Evolutionary conservation across 164 flowering plant species (phyloP).

Genomic region (Stephania japonica): DNA sequence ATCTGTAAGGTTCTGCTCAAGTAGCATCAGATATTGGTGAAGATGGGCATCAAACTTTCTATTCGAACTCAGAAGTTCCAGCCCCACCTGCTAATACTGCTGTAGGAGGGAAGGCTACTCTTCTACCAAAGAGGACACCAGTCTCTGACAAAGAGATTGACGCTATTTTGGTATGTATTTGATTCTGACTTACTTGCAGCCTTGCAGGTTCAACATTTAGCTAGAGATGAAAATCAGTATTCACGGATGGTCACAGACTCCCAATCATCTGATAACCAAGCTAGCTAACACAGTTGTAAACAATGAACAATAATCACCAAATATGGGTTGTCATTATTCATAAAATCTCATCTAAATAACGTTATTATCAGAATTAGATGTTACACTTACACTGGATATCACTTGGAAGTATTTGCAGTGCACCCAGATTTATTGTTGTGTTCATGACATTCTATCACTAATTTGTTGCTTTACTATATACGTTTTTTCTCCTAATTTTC

Average conservation of each 20-base stretch:
- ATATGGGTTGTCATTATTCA: no score
- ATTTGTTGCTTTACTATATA: neutral
- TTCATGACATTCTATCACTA: neutral
- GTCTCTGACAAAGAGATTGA: constrained; percentile 72
- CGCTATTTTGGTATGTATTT: constrained; percentile 60
- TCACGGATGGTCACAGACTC: neutral
- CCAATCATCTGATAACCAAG: neutral
- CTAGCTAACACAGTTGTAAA: no score
- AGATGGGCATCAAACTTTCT: constrained; percentile 25
- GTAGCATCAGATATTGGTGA: constrained; percentile 17
- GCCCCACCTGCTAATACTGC: constrained; percentile 25
- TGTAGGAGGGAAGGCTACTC: constrained; percentile 79
- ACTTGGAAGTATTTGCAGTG: no score
- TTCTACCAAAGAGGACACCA: constrained; percentile 78
- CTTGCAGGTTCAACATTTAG: neutral
- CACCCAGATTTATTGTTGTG: neutral
- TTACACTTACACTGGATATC: no score
- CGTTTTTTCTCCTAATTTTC: neutral
- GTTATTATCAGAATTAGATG: no score
- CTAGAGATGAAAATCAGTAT: neutral
- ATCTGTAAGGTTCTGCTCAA: constrained; percentile 16
- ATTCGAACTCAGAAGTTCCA: constrained; percentile 32
- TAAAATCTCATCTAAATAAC: no score
- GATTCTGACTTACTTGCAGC: neutral
- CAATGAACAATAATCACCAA: no score